These are phyloP conservation scores for Colletotrichum viniferum DNA, from an alignment of 2,329 filamentous ascomycete species.

Conservation along the genomic window DNA sequence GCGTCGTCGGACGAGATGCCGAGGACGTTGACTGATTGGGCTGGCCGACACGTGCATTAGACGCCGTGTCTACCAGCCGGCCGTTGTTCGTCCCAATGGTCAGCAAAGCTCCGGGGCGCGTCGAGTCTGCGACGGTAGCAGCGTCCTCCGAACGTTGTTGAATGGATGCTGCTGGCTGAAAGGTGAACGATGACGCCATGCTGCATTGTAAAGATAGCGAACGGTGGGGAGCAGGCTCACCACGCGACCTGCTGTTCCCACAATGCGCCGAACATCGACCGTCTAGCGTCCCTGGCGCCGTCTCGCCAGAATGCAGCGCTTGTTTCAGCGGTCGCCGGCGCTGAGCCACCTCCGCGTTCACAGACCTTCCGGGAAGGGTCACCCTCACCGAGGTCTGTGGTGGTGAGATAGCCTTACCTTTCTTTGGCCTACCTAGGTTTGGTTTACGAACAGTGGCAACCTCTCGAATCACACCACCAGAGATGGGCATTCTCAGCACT, in stretches of 20 bases:
- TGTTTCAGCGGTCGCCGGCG: constrained; percentile 8
- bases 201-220: background rate
- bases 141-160: background rate
- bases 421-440: background rate
- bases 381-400: background rate
- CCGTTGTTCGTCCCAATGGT: background rate
- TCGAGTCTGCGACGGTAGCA: background rate
- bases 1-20: background rate
- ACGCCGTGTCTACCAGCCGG: background rate
- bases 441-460: background rate
- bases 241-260: background rate
- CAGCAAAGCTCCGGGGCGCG: background rate
- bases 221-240: background rate
- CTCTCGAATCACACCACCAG: background rate
- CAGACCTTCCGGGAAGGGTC: background rate
- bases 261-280: background rate
- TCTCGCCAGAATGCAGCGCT: background rate
- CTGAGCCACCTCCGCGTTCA: background rate
- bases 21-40: background rate
- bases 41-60: background rate
- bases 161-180: background rate
- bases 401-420: background rate
- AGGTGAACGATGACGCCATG: constrained; percentile 13
- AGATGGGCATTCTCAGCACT: background rate
- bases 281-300: background rate